Percentiles rank a stretch among this genome's conserved stretches.
These are phyloP conservation scores for Exophiala spinifera DNA, from an alignment of 2,329 filamentous ascomycete species.

Conservation along the genomic window DNA sequence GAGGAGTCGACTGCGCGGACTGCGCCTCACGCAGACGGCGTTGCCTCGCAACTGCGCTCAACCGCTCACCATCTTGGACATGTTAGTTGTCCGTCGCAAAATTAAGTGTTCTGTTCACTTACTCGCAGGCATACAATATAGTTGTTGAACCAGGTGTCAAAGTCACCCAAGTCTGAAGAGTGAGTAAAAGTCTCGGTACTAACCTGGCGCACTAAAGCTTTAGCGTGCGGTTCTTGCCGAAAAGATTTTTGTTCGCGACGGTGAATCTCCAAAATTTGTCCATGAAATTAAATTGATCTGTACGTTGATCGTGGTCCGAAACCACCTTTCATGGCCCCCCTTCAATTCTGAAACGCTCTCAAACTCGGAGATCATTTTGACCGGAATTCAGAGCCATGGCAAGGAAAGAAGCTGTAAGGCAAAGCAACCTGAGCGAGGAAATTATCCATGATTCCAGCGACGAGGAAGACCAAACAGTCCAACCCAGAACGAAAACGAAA, in stretches of 20 bases:
- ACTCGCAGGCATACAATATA: conserved; percentile 19
- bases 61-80: conserved; percentile 16
- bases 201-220: not conserved
- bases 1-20: conserved; percentile 6
- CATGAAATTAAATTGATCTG: not conserved
- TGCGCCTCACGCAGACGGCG: conserved; percentile 18
- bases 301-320: too few relatives aligned
- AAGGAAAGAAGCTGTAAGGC: not conserved
- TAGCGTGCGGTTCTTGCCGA: conserved; percentile 9
- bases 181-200: not conserved
- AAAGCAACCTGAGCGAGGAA: conserved; percentile 22
- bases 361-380: not conserved
- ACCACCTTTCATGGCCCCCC: too few relatives aligned
- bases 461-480: conserved; percentile 14
- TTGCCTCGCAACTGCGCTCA: conserved; percentile 22
- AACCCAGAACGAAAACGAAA: conserved; percentile 2
- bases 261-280: not conserved
- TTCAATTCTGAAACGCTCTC: too few relatives aligned
- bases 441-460: conserved; percentile 24
- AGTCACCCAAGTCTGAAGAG: not conserved
- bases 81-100: not conserved
- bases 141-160: not conserved
- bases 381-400: conserved; percentile 3
- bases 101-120: not conserved
- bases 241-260: not conserved